phyloP scores from a whole-genome alignment of 1,284 basidiomycete species.

The Austroboletus novae-zelandiae region DNA sequence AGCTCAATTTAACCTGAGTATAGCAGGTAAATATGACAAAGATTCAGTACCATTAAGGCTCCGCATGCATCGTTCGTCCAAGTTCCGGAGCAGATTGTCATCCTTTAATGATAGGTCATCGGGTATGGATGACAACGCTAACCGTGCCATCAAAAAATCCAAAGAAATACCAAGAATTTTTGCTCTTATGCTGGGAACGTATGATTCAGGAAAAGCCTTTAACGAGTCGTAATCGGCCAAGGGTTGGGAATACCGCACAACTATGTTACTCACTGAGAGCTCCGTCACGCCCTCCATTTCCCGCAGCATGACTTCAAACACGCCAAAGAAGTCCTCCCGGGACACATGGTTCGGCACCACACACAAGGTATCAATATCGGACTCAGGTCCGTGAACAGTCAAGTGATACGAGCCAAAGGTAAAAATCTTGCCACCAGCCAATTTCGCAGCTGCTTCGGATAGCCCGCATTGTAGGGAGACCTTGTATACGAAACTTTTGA shows the following conservation, averaged over 20 bases:
- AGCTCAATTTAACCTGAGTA: conserved; percentile 8
- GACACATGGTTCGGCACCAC: conserved; percentile 97
- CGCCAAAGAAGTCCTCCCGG: conserved; percentile 93
- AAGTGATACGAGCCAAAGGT: conserved; percentile 97
- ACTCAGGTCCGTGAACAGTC: conserved; percentile 94
- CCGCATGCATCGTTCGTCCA: conserved; percentile 94
- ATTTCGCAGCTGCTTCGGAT: conserved; percentile 83
- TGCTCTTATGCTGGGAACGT: conserved; percentile 91
- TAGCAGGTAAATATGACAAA: conserved; percentile 1
- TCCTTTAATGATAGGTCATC: conserved; percentile 90
- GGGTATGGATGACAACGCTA: conserved; percentile 82
- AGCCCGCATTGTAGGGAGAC: conserved; percentile 80
- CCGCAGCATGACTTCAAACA: conserved; percentile 89
- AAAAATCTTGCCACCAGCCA: conserved; percentile 97
- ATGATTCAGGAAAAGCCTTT: conserved; percentile 95
- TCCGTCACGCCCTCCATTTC: conserved; percentile 86
- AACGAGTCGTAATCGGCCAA: conserved; percentile 5
- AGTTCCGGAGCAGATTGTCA: conserved; percentile 87
- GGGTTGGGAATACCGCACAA: neutral
- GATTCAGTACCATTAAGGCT: conserved; percentile 78
- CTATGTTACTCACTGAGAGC: conserved; percentile 69
- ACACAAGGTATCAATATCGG: conserved; percentile 98
- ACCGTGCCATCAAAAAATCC: conserved; percentile 91
- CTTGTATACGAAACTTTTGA: conserved; percentile 91
- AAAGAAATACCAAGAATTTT: conserved; percentile 92